Evolutionary conservation across 2,329 filamentous ascomycete genomes (phyloP).

Genomic region (Colletotrichum australisinense): DNA sequence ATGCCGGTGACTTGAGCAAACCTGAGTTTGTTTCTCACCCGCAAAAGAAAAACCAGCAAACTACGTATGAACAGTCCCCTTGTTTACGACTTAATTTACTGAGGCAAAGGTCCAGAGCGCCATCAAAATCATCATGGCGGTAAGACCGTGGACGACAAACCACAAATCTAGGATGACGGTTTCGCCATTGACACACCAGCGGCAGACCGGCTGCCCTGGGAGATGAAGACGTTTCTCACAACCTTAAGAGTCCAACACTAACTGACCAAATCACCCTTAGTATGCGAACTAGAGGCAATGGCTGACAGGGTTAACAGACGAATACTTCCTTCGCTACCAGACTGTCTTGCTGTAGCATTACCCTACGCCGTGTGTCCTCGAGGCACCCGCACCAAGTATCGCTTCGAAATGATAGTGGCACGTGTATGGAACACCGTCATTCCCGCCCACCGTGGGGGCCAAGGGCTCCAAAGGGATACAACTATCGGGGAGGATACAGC

Average conservation of each 20-base stretch:
- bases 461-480: background rate
- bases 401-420: background rate
- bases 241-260: background rate
- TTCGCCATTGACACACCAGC: background rate
- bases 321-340: background rate
- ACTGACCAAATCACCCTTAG: background rate
- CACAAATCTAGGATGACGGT: background rate
- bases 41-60: background rate
- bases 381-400: background rate
- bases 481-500: background rate
- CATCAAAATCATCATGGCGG: background rate
- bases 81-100: background rate
- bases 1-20: background rate
- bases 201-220: background rate
- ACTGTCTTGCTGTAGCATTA: background rate
- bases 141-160: background rate
- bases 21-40: background rate
- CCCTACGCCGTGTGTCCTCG: background rate
- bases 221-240: slow-evolving; percentile 4
- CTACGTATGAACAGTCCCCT: background rate
- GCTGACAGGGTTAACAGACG: background rate
- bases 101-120: background rate
- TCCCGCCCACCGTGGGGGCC: background rate
- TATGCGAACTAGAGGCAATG: background rate
- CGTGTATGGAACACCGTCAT: background rate